These are phyloP conservation scores for Apiospora sp. DNA, from an alignment of 2,329 filamentous ascomycete species.

Conservation along the genomic window DNA sequence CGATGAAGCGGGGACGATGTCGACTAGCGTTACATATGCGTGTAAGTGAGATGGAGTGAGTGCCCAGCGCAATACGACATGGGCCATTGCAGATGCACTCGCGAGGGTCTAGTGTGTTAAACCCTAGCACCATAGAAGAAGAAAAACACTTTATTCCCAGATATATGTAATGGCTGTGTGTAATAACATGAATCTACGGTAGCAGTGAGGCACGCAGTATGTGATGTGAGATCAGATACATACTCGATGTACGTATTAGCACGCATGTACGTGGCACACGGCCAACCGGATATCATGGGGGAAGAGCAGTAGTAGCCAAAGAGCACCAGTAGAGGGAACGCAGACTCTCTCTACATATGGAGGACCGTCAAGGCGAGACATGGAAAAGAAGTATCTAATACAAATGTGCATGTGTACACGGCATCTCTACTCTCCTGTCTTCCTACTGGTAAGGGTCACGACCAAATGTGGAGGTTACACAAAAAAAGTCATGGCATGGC, in stretches of 20 bases:
- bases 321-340: not conserved
- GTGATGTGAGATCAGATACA: slow-evolving; percentile 13
- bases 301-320: not conserved
- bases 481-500: not conserved
- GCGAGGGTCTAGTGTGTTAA: slow-evolving; percentile 18
- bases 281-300: not conserved
- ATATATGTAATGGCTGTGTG: slow-evolving; percentile 16
- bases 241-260: not conserved
- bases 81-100: slow-evolving; percentile 9
- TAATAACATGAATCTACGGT: slow-evolving; percentile 15
- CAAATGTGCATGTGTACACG: not conserved
- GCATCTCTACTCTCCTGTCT: not conserved
- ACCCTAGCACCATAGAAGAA: not conserved
- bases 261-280: slow-evolving; percentile 6
- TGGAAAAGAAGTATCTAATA: slow-evolving; percentile 6
- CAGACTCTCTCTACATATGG: not conserved
- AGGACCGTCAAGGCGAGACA: slow-evolving; percentile 1
- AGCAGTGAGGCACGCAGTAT: not conserved
- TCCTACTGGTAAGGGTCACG: not conserved
- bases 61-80: slow-evolving; percentile 16
- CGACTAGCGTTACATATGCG: slow-evolving; percentile 21
- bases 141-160: not conserved
- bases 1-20: slow-evolving; percentile 20
- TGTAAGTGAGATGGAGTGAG: slow-evolving; percentile 13
- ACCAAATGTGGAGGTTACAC: slow-evolving; percentile 11